phyloP scores from a whole-genome alignment of 2,329 filamentous ascomycete species.

The Westerdykella aurantiaca region DNA sequence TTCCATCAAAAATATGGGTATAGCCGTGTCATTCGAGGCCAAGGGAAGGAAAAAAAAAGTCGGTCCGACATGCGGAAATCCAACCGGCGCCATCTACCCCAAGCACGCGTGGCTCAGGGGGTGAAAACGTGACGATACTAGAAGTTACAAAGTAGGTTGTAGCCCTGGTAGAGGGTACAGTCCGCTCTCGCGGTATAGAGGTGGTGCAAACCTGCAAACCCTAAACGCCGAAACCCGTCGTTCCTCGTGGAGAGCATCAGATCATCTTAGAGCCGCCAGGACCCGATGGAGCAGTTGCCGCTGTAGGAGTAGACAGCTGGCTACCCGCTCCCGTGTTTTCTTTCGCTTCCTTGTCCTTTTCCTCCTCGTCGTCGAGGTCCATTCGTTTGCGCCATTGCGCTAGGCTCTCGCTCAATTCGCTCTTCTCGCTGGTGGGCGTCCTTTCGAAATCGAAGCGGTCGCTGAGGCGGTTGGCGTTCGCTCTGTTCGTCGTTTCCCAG shows the following conservation, averaged over 20 bases:
- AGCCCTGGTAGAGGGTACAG: no score
- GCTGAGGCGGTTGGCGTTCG: slow-evolving; percentile 68
- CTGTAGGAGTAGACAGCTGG: slow-evolving; percentile 2
- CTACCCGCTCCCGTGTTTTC: slow-evolving; percentile 1
- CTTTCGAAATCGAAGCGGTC: slow-evolving; percentile 82
- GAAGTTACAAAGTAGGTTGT: no score
- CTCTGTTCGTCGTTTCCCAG: slow-evolving; percentile 95
- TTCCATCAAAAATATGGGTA: no score
- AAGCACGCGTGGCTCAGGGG: no score
- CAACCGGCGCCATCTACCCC: no score
- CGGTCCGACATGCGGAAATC: no score
- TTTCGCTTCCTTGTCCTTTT: slow-evolving; percentile 5
- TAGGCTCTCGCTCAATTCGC: slow-evolving; percentile 28
- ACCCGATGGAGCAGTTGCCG: slow-evolving; percentile 7
- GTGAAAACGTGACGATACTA: no score
- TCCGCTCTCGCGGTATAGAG: no score
- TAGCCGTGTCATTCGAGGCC: no score
- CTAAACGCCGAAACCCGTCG: not conserved
- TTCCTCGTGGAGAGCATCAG: slow-evolving; percentile 4
- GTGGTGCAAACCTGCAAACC: not conserved
- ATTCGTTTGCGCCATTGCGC: slow-evolving; percentile 32
- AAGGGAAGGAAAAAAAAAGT: no score
- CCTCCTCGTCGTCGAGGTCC: slow-evolving; percentile 24
- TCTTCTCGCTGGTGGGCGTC: slow-evolving; percentile 34
- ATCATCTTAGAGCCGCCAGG: slow-evolving; percentile 18